phyloP scores from a whole-genome alignment of 345 rosid genomes.

The Pelargonium nanum region DNA sequence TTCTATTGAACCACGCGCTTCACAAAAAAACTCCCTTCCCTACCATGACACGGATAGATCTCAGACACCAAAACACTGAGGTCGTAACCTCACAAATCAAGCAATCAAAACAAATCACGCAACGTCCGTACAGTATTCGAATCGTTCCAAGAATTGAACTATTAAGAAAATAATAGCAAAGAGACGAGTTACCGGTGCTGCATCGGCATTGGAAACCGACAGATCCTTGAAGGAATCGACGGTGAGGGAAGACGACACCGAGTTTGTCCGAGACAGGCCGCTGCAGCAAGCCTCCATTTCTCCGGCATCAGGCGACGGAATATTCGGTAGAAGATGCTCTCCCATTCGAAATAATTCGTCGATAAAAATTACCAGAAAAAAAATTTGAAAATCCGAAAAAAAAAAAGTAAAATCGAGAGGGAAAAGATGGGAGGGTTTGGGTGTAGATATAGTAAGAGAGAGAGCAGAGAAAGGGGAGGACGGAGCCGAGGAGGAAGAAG shows the following conservation, averaged over 20 bases:
- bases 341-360: not conserved
- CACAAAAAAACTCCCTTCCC: not conserved
- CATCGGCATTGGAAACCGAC: slow-evolving; percentile 11
- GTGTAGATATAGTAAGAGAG: not conserved
- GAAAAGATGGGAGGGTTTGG: not conserved
- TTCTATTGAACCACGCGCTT: not conserved
- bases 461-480: slow-evolving; percentile 1
- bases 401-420: slow-evolving; percentile 4
- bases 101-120: not conserved
- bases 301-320: not conserved
- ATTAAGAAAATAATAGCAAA: not conserved
- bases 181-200: slow-evolving; percentile 20
- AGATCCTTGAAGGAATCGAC: slow-evolving; percentile 9
- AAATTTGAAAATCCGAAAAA: slow-evolving; percentile 1
- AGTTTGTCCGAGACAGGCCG: slow-evolving; percentile 26
- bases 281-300: slow-evolving; percentile 12
- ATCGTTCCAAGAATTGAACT: not conserved
- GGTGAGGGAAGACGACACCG: slow-evolving; percentile 32
- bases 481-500: not conserved
- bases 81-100: not conserved
- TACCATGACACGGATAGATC: no score
- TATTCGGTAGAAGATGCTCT: not conserved
- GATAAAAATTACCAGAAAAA: not conserved
- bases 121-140: not conserved
- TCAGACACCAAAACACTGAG: not conserved